These are phyloP conservation scores for Delphinella strobiligena DNA, from an alignment of 2,329 filamentous ascomycete genomes.

Conservation along the genomic window DNA sequence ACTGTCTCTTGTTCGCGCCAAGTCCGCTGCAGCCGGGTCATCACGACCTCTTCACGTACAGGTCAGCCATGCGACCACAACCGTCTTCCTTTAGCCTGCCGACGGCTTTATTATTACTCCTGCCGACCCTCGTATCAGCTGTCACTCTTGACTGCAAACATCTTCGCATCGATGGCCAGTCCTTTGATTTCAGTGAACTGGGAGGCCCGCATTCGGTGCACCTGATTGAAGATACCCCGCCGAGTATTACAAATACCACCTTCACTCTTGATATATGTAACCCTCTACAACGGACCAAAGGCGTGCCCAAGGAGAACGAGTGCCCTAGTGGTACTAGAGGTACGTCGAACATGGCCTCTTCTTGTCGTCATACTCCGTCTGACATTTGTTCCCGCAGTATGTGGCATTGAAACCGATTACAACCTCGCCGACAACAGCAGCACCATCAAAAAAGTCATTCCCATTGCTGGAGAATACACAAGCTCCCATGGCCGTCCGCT, in stretches of 20 bases:
- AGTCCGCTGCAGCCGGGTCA: background rate
- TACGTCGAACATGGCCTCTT: too few relatives aligned
- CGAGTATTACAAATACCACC: conserved; percentile 56
- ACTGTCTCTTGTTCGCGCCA: too few relatives aligned
- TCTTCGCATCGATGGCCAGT: conserved; percentile 45
- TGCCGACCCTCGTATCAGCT: conserved; percentile 24
- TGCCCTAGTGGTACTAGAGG: conserved; percentile 61
- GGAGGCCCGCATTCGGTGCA: conserved; percentile 59
- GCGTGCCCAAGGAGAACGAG: conserved; percentile 41
- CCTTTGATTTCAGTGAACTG: conserved; percentile 53
- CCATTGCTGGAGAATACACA: conserved; percentile 62
- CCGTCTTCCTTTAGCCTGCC: background rate
- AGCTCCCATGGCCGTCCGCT: conserved; percentile 46
- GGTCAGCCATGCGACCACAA: conserved; percentile 1
- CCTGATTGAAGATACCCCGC: conserved; percentile 34
- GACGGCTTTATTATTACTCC: conserved; percentile 15
- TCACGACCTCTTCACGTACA: background rate
- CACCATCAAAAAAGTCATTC: conserved; percentile 45
- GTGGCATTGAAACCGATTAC: conserved; percentile 55
- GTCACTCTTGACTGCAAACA: conserved; percentile 51
- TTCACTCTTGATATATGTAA: conserved; percentile 72
- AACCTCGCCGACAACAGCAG: conserved; percentile 37
- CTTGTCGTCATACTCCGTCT: too few relatives aligned
- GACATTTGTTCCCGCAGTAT: conserved; percentile 41
- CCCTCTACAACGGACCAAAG: conserved; percentile 50